phyloP scores from a whole-genome alignment of 306 rosid genomes.

The Crataegus laevigata region DNA sequence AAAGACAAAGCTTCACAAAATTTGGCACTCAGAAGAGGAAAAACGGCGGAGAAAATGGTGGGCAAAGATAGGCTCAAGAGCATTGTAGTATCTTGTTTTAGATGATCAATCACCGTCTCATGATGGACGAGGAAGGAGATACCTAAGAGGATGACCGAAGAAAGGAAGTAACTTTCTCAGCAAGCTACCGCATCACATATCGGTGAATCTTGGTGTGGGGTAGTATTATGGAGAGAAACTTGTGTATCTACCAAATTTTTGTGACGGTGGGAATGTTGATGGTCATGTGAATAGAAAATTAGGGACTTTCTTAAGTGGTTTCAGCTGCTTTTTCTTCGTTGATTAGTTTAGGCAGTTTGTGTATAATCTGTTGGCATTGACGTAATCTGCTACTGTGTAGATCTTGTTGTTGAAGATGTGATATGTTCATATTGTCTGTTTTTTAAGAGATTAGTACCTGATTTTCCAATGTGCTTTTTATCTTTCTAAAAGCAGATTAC shows the following conservation, averaged over 20 bases:
- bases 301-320: background rate
- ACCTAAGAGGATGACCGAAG: slow-evolving; percentile 7
- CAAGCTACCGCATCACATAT: slow-evolving; percentile 9
- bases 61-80: slow-evolving; percentile 54
- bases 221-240: slow-evolving; percentile 24
- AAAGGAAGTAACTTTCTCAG: slow-evolving; percentile 15
- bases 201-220: slow-evolving; percentile 12
- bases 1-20: slow-evolving; percentile 46
- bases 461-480: background rate
- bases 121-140: slow-evolving; percentile 17
- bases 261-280: slow-evolving; percentile 29
- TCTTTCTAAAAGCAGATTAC: background rate
- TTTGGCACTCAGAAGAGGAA: slow-evolving; percentile 47
- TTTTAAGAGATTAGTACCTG: background rate
- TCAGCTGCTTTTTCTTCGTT: slow-evolving; percentile 18
- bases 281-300: slow-evolving; percentile 15
- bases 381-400: slow-evolving; percentile 22
- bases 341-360: slow-evolving; percentile 36
- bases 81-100: slow-evolving; percentile 15
- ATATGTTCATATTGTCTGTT: slow-evolving; percentile 33
- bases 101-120: slow-evolving; percentile 7
- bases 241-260: slow-evolving; percentile 45
- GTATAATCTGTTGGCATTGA: slow-evolving; percentile 34
- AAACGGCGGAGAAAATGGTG: slow-evolving; percentile 71
- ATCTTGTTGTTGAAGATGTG: slow-evolving; percentile 21